Evolutionary conservation across 768 basidiomycete species (phyloP).

Genomic region (Leccinum pellstonianum): DNA sequence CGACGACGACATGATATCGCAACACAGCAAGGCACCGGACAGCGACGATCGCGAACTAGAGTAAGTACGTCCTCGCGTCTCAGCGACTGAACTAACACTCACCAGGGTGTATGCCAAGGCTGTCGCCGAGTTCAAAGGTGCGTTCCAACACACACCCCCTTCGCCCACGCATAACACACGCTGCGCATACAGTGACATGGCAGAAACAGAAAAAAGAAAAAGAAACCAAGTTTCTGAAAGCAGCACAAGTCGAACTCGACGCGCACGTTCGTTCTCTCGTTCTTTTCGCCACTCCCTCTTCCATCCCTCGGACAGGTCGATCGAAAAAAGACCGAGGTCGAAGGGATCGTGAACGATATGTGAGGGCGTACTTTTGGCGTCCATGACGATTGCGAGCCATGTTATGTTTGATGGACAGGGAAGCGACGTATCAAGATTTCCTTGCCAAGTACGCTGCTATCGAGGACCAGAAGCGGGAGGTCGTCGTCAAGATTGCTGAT

Average conservation of each 20-base stretch:
- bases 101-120: constrained; percentile 30
- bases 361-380: constrained; percentile 18
- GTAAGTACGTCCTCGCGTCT: constrained; percentile 10
- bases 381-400: neutral
- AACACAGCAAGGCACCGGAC: constrained; percentile 18
- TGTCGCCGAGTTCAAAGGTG: constrained; percentile 34
- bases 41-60: constrained; percentile 31
- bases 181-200: constrained; percentile 28
- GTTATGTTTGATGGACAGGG: constrained; percentile 16
- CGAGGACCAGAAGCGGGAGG: constrained; percentile 30
- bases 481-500: constrained; percentile 26
- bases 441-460: constrained; percentile 20
- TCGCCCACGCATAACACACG: neutral
- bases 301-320: constrained; percentile 17
- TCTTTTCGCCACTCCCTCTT: neutral
- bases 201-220: constrained; percentile 31
- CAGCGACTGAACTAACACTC: neutral
- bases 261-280: constrained; percentile 16
- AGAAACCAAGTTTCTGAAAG: constrained; percentile 23
- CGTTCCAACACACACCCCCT: neutral
- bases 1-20: constrained; percentile 15
- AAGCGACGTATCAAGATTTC: constrained; percentile 27
- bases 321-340: constrained; percentile 20
- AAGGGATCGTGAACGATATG: constrained; percentile 24
- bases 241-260: constrained; percentile 26